These are phyloP conservation scores for Leishmania major DNA, from an alignment of 208 protist genomes.

Conservation along the genomic window DNA sequence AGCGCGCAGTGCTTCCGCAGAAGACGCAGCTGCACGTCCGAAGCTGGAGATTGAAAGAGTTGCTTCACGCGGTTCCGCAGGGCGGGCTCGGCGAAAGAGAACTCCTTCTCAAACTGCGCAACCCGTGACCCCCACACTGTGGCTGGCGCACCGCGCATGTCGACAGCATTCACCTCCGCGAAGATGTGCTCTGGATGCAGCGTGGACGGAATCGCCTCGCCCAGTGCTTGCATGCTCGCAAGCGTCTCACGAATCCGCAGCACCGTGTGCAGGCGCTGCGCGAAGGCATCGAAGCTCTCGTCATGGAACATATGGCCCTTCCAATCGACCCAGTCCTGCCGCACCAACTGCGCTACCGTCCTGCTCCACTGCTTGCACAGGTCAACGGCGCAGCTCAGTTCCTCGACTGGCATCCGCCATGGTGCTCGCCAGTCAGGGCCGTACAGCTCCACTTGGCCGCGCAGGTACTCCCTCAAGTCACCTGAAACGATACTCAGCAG, in stretches of 20 bases:
- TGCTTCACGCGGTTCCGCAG: conserved; percentile 69
- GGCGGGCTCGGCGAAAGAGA: conserved; percentile 79
- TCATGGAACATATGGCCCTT: conserved; percentile 77
- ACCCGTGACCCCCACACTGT: conserved; percentile 60
- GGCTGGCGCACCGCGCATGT: conserved; percentile 44
- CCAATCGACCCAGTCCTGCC: conserved; percentile 76
- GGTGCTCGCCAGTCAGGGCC: conserved; percentile 74
- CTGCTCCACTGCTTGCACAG: conserved; percentile 76
- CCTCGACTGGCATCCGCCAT: conserved; percentile 71
- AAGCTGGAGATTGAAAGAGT: conserved; percentile 41
- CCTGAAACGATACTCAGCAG: conserved; percentile 85
- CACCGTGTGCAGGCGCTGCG: conserved; percentile 64
- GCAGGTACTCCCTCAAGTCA: conserved; percentile 86
- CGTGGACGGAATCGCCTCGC: conserved; percentile 44
- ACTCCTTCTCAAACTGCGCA: conserved; percentile 81
- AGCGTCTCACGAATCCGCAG: conserved; percentile 74
- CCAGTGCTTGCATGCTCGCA: conserved; percentile 37
- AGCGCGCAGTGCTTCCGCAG: conserved; percentile 59
- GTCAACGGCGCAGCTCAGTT: conserved; percentile 57
- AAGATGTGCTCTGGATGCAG: conserved; percentile 83
- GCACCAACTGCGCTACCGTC: conserved; percentile 44
- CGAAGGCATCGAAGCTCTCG: conserved; percentile 70
- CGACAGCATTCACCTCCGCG: conserved; percentile 61
- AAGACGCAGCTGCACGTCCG: conserved; percentile 44
- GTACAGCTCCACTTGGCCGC: conserved; percentile 69